phyloP scores from a whole-genome alignment of 108 stramenopile species.

The Nitzschia inconspicua region DNA sequence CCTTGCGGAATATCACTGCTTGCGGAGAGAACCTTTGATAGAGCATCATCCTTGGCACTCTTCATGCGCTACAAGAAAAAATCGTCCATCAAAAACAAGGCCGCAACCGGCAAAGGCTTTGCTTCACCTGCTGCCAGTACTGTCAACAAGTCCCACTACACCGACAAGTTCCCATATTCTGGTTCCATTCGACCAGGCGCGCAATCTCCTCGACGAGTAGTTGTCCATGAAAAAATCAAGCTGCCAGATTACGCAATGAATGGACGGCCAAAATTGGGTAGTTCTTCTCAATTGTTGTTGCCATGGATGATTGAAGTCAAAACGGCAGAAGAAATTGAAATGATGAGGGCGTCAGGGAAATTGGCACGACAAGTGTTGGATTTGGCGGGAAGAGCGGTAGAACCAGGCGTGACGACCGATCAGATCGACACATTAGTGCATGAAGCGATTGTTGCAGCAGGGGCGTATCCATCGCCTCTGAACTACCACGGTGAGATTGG shows the following conservation, averaged over 20 bases:
- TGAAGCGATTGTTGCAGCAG: slow-evolving; percentile 56
- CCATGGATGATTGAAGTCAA: slow-evolving; percentile 88
- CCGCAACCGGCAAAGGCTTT: slow-evolving; percentile 11
- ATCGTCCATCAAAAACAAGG: too few relatives aligned
- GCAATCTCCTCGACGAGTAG: slow-evolving; percentile 54
- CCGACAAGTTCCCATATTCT: slow-evolving; percentile 70
- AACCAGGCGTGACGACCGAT: slow-evolving; percentile 84
- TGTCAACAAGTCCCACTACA: too few relatives aligned
- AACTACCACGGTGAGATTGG: neutral
- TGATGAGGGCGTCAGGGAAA: slow-evolving; percentile 82
- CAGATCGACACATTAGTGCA: slow-evolving; percentile 93
- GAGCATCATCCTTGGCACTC: too few relatives aligned
- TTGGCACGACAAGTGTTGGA: slow-evolving; percentile 91
- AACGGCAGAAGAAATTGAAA: slow-evolving; percentile 77
- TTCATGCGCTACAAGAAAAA: slow-evolving; percentile 10
- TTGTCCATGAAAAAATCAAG: slow-evolving; percentile 36
- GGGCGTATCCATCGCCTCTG: slow-evolving; percentile 26
- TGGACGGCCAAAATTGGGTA: slow-evolving; percentile 47
- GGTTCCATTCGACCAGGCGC: slow-evolving; percentile 60
- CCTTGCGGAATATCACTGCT: too few relatives aligned
- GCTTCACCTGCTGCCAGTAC: neutral
- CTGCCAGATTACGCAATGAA: slow-evolving; percentile 78
- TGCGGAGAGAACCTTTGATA: too few relatives aligned
- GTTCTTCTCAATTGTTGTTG: slow-evolving; percentile 19
- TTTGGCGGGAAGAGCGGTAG: slow-evolving; percentile 76